Conservation (phyloP, 345 rosid species). For the Moricandia arvensis region DNA sequence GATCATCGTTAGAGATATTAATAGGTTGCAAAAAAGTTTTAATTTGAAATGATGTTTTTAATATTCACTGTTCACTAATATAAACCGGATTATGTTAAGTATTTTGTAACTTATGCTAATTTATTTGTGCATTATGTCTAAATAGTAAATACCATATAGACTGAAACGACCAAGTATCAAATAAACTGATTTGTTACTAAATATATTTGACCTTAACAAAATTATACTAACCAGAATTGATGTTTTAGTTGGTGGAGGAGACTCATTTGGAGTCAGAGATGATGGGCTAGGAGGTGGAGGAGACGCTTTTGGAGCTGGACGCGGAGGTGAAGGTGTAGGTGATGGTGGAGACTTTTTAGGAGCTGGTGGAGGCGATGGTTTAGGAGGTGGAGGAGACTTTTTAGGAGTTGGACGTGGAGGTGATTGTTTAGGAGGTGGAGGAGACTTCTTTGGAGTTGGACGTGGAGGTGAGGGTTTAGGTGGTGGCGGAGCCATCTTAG, state of each 20-base stretch:
- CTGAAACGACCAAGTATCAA: background rate
- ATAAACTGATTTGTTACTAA: background rate
- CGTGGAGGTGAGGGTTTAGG: constrained; percentile 4
- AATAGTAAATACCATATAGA: background rate
- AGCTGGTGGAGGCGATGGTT: constrained; percentile 23
- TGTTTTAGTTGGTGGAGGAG: background rate
- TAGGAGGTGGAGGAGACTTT: constrained; percentile 3
- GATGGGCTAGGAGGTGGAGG: background rate
- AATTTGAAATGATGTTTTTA: background rate
- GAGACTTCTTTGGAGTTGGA: background rate
- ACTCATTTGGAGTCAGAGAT: background rate
- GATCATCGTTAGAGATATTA: background rate
- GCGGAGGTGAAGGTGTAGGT: constrained; percentile 1
- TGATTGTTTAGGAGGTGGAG: constrained; percentile 19
- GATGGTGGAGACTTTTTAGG: background rate
- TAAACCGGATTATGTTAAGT: background rate
- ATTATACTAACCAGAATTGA: constrained; percentile 4
- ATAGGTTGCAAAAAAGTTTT: background rate
- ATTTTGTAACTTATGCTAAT: background rate
- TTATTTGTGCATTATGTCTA: background rate
- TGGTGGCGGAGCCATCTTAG: background rate
- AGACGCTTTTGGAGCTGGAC: constrained; percentile 3
- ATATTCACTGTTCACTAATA: background rate
- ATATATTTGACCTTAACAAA: too few species aligned
- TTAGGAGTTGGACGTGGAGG: constrained; percentile 30